Percentiles rank a stretch among this genome's conserved stretches.
These are phyloP conservation scores for Beauveria varroae DNA, from an alignment of 2,329 filamentous ascomycete genomes.

Conservation along the genomic window DNA sequence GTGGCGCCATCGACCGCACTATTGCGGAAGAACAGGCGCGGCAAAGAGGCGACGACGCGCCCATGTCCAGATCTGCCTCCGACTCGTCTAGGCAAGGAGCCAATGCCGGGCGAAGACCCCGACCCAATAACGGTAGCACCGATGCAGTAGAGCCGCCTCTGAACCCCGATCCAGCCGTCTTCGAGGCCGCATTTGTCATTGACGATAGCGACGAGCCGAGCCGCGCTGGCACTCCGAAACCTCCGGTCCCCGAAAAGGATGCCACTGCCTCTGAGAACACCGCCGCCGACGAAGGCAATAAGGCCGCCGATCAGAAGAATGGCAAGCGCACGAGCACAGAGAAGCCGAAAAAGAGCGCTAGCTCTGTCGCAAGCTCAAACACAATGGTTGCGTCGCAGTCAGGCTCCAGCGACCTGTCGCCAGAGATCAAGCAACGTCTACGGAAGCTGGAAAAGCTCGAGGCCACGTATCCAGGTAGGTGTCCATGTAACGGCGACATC, in stretches of 20 bases:
- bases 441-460: constrained; percentile 88
- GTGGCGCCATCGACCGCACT: constrained; percentile 75
- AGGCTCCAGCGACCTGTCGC: constrained; percentile 50
- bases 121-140: constrained; percentile 32
- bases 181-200: constrained; percentile 78
- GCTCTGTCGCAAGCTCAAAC: background rate
- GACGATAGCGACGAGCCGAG: constrained; percentile 71
- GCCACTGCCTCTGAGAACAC: constrained; percentile 15
- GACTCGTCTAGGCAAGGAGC: constrained; percentile 33
- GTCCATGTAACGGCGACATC: background rate
- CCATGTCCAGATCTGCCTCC: constrained; percentile 32
- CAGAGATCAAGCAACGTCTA: constrained; percentile 67
- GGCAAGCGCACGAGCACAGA: constrained; percentile 1
- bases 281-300: constrained; percentile 14
- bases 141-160: constrained; percentile 31
- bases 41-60: constrained; percentile 47
- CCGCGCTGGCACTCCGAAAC: constrained; percentile 51
- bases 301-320: constrained; percentile 13
- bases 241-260: constrained; percentile 30
- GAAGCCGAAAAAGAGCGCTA: constrained; percentile 16
- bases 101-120: constrained; percentile 21
- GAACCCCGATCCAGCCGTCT: constrained; percentile 77
- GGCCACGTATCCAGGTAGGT: constrained; percentile 70
- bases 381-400: constrained; percentile 15
- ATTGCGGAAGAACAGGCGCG: constrained; percentile 90